Evolutionary conservation across 352 stramenopile genomes (phyloP).

Genomic region (Phytophthora foliorum): DNA sequence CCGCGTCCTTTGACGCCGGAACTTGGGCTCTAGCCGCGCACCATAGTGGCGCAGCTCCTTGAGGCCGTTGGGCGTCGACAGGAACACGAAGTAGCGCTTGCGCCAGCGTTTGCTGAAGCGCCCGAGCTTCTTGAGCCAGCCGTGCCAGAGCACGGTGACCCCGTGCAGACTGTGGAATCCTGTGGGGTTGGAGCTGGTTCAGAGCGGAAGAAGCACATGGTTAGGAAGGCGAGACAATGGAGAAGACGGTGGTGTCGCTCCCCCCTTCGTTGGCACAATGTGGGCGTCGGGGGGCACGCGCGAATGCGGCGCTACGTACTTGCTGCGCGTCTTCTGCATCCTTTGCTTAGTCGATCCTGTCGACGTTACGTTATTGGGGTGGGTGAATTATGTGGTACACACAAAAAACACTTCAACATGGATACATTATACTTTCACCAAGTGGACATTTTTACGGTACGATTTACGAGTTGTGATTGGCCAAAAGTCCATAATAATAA

Average conservation of each 20-base stretch:
- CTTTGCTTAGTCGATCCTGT: slow-evolving; percentile 13
- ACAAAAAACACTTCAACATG: slow-evolving; percentile 24
- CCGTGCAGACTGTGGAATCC: slow-evolving; percentile 61
- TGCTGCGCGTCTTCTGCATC: slow-evolving; percentile 66
- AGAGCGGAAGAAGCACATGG: slow-evolving; percentile 13
- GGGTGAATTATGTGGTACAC: slow-evolving; percentile 24
- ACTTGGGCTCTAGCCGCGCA: slow-evolving; percentile 32
- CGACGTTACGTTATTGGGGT: slow-evolving; percentile 20
- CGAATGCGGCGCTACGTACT: slow-evolving; percentile 39
- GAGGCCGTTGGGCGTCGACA: slow-evolving; percentile 69
- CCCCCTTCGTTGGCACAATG: background rate
- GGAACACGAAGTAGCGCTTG: slow-evolving; percentile 81
- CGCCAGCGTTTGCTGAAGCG: slow-evolving; percentile 87
- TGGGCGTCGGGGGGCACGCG: background rate
- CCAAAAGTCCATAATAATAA: too few relatives aligned
- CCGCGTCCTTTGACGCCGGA: background rate
- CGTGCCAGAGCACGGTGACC: slow-evolving; percentile 83
- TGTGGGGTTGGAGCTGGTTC: slow-evolving; percentile 54
- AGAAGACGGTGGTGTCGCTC: background rate
- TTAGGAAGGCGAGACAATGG: slow-evolving; percentile 9
- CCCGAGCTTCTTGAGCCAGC: slow-evolving; percentile 88
- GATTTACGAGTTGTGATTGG: too few relatives aligned
- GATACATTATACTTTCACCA: too few relatives aligned
- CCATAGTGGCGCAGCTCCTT: slow-evolving; percentile 83
- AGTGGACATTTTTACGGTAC: too few relatives aligned